These are phyloP conservation scores for Samsoniella hepiali DNA, from an alignment of 2,329 filamentous ascomycete species.

Conservation along the genomic window DNA sequence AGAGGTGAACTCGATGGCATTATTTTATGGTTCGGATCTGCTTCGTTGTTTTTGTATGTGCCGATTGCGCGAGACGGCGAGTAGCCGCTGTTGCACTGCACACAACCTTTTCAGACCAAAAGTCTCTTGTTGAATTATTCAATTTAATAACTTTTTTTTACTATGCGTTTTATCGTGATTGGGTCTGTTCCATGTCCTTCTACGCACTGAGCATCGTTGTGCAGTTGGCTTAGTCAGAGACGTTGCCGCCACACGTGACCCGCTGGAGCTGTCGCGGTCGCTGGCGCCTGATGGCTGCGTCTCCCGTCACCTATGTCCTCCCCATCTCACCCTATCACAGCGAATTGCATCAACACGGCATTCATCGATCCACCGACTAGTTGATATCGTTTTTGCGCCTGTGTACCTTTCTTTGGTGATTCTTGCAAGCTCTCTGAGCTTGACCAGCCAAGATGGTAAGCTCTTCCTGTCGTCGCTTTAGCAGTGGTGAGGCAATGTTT, in stretches of 20 bases:
- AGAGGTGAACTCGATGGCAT: constrained; percentile 17
- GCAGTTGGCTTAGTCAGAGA: constrained; percentile 14
- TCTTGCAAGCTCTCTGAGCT: constrained; percentile 29
- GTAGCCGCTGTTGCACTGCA: not conserved
- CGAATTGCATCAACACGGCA: constrained; percentile 25
- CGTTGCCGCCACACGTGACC: constrained; percentile 29
- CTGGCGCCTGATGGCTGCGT: constrained; percentile 41
- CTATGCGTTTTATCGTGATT: not conserved
- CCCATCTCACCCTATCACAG: constrained; percentile 23
- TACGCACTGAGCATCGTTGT: not conserved
- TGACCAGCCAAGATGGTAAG: constrained; percentile 36
- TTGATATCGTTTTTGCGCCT: not conserved
- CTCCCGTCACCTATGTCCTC: constrained; percentile 34
- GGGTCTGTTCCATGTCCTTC: not conserved
- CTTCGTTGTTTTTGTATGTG: constrained; percentile 3
- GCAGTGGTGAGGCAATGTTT: not conserved
- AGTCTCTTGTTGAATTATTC: not conserved
- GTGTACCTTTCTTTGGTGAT: not conserved
- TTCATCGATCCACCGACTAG: constrained; percentile 20
- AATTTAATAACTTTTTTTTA: not conserved
- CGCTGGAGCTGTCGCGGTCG: constrained; percentile 42
- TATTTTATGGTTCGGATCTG: constrained; percentile 11
- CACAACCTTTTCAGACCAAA: not conserved
- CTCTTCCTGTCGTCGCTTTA: constrained; percentile 15
- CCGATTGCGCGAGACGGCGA: not conserved